Evolutionary conservation across 2,329 filamentous ascomycete genomes (phyloP).

Genomic region (Grosmannia serpens): DNA sequence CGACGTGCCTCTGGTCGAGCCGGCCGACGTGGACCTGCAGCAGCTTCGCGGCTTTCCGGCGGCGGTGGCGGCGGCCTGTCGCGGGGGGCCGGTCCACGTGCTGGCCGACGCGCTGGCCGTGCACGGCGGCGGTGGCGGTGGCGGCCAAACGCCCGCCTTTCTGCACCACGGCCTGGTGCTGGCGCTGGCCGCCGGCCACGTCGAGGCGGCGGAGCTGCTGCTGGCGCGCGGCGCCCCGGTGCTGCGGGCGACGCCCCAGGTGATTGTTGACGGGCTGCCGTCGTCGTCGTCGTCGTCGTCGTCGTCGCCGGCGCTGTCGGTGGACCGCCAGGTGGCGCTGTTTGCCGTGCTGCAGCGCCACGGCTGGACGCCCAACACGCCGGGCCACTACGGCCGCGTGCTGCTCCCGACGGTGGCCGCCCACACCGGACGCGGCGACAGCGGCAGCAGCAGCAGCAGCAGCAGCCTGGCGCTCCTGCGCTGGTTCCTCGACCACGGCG

Average conservation of each 20-base stretch:
- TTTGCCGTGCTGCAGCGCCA: not conserved
- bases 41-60: not conserved
- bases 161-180: not conserved
- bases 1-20: not conserved
- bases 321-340: not conserved
- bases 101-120: not conserved
- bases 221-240: not conserved
- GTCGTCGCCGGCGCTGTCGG: too few species aligned
- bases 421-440: not conserved
- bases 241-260: not conserved
- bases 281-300: too few species aligned
- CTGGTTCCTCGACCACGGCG: constrained; percentile 1
- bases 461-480: not conserved
- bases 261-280: not conserved
- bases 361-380: constrained; percentile 1
- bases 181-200: not conserved
- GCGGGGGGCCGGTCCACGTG: not conserved
- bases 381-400: not conserved
- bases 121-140: too few species aligned
- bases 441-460: not conserved
- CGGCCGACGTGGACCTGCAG: not conserved
- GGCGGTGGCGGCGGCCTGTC: not conserved
- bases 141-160: not conserved
- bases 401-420: not conserved
- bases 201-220: not conserved